Percentiles rank a stretch among this genome's conserved stretches.
phyloP scores from a whole-genome alignment of 768 basidiomycete species.

The Russula dissimulans region DNA sequence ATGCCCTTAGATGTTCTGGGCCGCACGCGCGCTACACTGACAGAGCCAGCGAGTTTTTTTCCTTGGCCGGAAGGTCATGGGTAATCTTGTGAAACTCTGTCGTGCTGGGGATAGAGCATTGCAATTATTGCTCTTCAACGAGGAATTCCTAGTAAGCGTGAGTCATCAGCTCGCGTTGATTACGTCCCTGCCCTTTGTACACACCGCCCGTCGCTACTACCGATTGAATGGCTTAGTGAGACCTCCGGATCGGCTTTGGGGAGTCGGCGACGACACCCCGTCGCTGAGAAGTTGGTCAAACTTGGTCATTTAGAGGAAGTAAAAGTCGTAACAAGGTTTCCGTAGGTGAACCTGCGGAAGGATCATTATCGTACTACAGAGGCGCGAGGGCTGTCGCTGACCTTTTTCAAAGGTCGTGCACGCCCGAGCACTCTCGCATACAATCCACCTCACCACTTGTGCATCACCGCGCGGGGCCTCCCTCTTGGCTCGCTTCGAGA shows the following conservation, averaged over 20 bases:
- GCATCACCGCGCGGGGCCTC: slow-evolving; percentile 27
- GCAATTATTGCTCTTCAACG: slow-evolving; percentile 89
- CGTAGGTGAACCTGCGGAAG: slow-evolving; percentile 77
- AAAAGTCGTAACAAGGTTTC: slow-evolving; percentile 79
- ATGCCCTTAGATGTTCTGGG: too few relatives aligned
- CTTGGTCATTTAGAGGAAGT: slow-evolving; percentile 25
- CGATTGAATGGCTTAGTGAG: slow-evolving; percentile 88
- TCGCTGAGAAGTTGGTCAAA: slow-evolving; percentile 36
- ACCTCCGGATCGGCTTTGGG: slow-evolving; percentile 59
- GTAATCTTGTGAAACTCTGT: slow-evolving; percentile 74
- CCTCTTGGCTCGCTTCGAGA: background rate
- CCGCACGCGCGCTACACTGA: slow-evolving; percentile 65
- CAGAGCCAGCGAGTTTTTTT: slow-evolving; percentile 75
- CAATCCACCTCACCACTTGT: slow-evolving; percentile 38
- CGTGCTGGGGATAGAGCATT: slow-evolving; percentile 84
- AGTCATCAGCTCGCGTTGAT: slow-evolving; percentile 85
- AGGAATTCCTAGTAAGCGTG: slow-evolving; percentile 83
- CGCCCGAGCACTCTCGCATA: slow-evolving; percentile 18
- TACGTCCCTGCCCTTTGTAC: slow-evolving; percentile 59
- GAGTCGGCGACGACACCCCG: slow-evolving; percentile 28
- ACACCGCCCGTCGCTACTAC: slow-evolving; percentile 87
- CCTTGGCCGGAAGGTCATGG: slow-evolving; percentile 69
- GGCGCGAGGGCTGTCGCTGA: slow-evolving; percentile 19
- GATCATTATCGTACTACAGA: slow-evolving; percentile 48
- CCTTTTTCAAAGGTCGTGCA: slow-evolving; percentile 20